Percentiles rank a stretch among this genome's conserved stretches.
These are phyloP conservation scores for Neofusicoccum kwambonambiense DNA, from an alignment of 2,329 filamentous ascomycete genomes.

Conservation along the genomic window DNA sequence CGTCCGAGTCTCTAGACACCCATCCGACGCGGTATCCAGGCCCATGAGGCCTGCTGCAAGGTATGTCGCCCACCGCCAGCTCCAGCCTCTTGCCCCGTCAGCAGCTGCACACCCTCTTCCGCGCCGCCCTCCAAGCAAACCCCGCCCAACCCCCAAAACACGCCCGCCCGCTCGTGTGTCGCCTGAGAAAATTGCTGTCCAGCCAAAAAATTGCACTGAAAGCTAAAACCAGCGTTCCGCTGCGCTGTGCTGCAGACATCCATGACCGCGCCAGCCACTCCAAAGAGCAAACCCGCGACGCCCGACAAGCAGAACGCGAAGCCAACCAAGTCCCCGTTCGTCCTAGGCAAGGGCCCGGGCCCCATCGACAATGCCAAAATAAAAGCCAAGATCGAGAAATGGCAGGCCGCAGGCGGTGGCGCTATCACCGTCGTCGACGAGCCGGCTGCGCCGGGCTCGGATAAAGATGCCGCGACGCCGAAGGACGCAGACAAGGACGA, in stretches of 20 bases:
- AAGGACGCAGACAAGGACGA: not conserved
- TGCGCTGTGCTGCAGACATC: not conserved
- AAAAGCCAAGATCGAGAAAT: conserved; percentile 74
- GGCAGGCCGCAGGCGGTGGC: conserved; percentile 76
- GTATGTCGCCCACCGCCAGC: conserved; percentile 13
- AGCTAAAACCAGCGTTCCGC: not conserved
- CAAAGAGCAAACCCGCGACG: conserved; percentile 26
- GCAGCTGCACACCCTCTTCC: not conserved
- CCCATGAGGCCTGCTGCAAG: conserved; percentile 16
- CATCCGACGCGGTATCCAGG: conserved; percentile 9
- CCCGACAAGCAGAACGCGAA: not conserved
- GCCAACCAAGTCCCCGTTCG: conserved; percentile 31
- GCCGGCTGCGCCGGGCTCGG: not conserved
- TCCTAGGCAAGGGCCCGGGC: conserved; percentile 42
- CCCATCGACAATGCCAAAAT: conserved; percentile 52
- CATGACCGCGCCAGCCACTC: conserved; percentile 24
- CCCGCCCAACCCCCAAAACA: not conserved
- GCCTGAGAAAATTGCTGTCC: not conserved
- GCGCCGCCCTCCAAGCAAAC: not conserved
- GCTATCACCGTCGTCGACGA: conserved; percentile 37
- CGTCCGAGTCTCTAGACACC: not conserved
- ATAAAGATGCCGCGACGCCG: not conserved
- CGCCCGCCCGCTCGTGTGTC: not conserved
- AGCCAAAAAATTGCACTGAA: not conserved
- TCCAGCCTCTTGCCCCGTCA: conserved; percentile 9